Evolutionary conservation across 306 rosid genomes (phyloP).

Genomic region (Prinsepia uniflora): DNA sequence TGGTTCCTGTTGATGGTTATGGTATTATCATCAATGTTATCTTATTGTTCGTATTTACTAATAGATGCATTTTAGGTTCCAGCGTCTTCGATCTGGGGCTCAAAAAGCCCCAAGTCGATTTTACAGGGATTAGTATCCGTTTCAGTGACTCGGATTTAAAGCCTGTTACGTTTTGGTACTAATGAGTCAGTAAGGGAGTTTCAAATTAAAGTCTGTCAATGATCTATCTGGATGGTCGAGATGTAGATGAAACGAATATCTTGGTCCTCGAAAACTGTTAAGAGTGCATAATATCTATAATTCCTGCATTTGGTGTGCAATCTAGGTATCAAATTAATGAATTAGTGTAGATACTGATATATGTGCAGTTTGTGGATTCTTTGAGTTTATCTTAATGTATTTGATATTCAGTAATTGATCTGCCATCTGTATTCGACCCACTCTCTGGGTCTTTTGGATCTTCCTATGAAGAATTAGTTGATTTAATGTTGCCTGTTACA

Average conservation of each 20-base stretch:
- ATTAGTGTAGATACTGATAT: neutral
- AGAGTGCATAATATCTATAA: neutral
- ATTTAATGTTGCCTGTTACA: neutral
- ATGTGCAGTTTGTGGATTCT: neutral
- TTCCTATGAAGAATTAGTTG: neutral
- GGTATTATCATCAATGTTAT: neutral
- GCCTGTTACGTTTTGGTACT: neutral
- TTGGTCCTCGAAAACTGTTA: neutral
- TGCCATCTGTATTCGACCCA: constrained; percentile 6
- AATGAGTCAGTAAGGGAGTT: neutral
- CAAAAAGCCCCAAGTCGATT: neutral
- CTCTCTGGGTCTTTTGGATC: neutral
- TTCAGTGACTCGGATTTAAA: constrained; percentile 1
- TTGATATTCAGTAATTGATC: neutral
- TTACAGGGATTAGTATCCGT: neutral
- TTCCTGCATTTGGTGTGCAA: neutral
- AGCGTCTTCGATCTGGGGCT: neutral
- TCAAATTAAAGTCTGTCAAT: neutral
- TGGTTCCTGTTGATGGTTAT: neutral
- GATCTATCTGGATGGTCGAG: neutral
- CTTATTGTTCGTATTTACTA: neutral
- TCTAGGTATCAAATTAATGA: neutral
- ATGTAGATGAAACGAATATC: neutral
- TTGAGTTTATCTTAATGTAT: neutral
- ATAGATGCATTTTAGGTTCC: neutral